Percentiles rank a stretch among this genome's conserved stretches.
phyloP scores from a whole-genome alignment of 441 rosid genomes.

The Arabidopsis lyrata region DNA sequence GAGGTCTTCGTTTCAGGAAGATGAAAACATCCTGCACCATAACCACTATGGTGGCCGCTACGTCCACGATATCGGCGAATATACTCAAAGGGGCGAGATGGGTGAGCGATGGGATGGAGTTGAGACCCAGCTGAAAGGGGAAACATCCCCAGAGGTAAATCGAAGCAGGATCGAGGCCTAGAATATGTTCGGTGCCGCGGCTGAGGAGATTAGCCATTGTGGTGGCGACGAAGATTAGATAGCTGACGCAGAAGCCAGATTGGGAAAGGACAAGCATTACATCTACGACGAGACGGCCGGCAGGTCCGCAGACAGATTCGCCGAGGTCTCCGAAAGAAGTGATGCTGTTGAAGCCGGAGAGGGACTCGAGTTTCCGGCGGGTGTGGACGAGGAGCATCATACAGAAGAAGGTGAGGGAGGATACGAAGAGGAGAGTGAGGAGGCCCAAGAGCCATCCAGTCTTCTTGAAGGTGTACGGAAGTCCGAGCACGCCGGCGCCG shows the following conservation, averaged over 20 bases:
- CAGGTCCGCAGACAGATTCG: slow-evolving; percentile 57
- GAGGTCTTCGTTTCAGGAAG: slow-evolving; percentile 49
- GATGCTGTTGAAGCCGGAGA: slow-evolving; percentile 56
- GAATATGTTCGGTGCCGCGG: slow-evolving; percentile 31
- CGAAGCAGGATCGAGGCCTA: slow-evolving; percentile 54
- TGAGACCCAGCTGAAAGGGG: slow-evolving; percentile 74
- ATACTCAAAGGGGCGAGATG: slow-evolving; percentile 78
- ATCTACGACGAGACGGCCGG: slow-evolving; percentile 48
- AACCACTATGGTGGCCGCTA: slow-evolving; percentile 64
- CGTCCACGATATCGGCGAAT: slow-evolving; percentile 70
- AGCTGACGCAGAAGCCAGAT: slow-evolving; percentile 54
- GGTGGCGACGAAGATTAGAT: slow-evolving; percentile 63
- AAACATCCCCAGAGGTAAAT: slow-evolving; percentile 66
- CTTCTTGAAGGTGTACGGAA: slow-evolving; percentile 63
- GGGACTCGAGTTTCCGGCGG: slow-evolving; percentile 66
- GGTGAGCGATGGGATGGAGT: slow-evolving; percentile 66
- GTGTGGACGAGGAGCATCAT: slow-evolving; percentile 78
- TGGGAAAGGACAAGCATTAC: slow-evolving; percentile 25
- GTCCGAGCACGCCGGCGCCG: slow-evolving; percentile 77
- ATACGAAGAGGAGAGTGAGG: slow-evolving; percentile 17
- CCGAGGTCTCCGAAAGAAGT: slow-evolving; percentile 79
- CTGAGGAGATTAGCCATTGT: slow-evolving; percentile 59
- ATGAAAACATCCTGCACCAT: slow-evolving; percentile 64
- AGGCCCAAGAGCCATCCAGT: slow-evolving; percentile 26
- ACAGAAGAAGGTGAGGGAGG: slow-evolving; percentile 65